Conservation (phyloP, 2,329 filamentous ascomycete species). For the Cyclaneusma minus region DNA sequence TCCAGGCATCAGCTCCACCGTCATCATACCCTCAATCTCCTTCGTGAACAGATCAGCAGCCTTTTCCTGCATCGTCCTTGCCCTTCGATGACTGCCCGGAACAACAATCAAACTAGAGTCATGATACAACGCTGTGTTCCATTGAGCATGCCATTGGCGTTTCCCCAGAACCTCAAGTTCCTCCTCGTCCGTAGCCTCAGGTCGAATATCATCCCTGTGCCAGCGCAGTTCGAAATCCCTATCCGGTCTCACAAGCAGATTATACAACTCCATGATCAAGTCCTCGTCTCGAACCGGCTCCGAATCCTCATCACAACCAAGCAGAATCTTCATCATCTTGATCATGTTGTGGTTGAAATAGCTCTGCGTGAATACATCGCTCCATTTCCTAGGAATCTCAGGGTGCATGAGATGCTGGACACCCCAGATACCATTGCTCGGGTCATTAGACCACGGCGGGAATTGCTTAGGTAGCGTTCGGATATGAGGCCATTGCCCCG, state of each 20-base stretch:
- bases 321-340: constrained; percentile 45
- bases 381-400: constrained; percentile 38
- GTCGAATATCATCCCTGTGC: constrained; percentile 72
- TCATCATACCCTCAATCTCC: constrained; percentile 43
- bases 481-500: constrained; percentile 66
- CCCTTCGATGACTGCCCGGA: constrained; percentile 58
- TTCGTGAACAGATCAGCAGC: constrained; percentile 48
- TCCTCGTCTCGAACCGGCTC: constrained; percentile 33
- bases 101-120: constrained; percentile 63
- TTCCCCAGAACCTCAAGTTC: constrained; percentile 45
- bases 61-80: constrained; percentile 56
- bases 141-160: constrained; percentile 64
- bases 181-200: constrained; percentile 47
- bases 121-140: constrained; percentile 68
- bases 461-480: constrained; percentile 83
- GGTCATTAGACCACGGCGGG: constrained; percentile 60
- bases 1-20: constrained; percentile 53
- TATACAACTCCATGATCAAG: constrained; percentile 78
- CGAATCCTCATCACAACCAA: constrained; percentile 26
- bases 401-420: constrained; percentile 77
- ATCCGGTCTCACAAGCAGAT: constrained; percentile 64
- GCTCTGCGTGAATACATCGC: constrained; percentile 40
- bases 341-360: constrained; percentile 61
- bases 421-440: constrained; percentile 64
- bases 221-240: constrained; percentile 59